Conservation (phyloP, 305 asterid genomes). For the Lippia alba region DNA sequence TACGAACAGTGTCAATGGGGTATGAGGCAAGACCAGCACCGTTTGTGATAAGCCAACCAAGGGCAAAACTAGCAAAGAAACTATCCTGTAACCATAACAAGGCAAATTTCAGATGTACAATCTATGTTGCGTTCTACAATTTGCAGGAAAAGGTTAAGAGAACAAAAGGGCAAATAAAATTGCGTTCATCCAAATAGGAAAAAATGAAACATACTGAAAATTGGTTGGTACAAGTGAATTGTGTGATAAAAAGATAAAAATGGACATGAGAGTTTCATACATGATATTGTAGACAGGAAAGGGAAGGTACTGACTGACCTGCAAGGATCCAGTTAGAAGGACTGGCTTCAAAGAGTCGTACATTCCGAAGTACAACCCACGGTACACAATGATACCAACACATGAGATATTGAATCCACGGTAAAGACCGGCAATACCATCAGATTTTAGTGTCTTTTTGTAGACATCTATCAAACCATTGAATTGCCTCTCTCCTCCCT, state of each 20-base stretch:
- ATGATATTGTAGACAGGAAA: background rate
- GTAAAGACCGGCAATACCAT: constrained; percentile 94
- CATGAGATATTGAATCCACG: constrained; percentile 97
- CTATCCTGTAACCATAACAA: constrained; percentile 69
- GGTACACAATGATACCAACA: constrained; percentile 89
- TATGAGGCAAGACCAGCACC: constrained; percentile 96
- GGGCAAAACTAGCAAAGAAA: constrained; percentile 93
- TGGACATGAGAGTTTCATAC: too few species aligned
- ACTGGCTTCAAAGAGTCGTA: constrained; percentile 93
- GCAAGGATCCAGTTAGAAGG: constrained; percentile 67
- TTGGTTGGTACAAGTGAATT: too few species aligned
- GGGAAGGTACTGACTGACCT: constrained; percentile 58
- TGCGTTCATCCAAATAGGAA: too few species aligned
- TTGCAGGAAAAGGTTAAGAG: too few species aligned
- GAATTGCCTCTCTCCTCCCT: constrained; percentile 93
- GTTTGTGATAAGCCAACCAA: constrained; percentile 92
- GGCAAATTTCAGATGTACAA: background rate
- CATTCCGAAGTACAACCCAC: constrained; percentile 92
- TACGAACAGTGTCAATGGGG: constrained; percentile 90
- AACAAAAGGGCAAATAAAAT: too few species aligned
- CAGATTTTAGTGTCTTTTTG: constrained; percentile 74
- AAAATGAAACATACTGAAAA: too few species aligned
- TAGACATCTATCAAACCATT: constrained; percentile 88
- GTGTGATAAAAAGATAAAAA: too few species aligned
- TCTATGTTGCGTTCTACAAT: too few species aligned